Conservation (phyloP, 768 basidiomycete genomes). For the Boletus rubropictus region DNA sequence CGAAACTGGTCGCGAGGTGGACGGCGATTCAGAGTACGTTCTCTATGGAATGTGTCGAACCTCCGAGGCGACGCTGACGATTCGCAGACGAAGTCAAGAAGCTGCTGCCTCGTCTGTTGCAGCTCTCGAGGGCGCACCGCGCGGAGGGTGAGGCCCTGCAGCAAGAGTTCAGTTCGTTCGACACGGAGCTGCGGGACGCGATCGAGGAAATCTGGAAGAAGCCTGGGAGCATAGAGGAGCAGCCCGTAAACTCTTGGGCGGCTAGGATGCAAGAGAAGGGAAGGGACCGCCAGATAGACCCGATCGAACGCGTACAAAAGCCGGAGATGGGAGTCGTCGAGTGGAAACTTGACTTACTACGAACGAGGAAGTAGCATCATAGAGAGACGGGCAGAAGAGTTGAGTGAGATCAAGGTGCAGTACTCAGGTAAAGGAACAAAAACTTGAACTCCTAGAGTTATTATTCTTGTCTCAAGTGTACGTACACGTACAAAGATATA, state of each 20-base stretch:
- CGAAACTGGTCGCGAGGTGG: slow-evolving; percentile 66
- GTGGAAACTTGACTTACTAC: slow-evolving; percentile 25
- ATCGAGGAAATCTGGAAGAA: slow-evolving; percentile 66
- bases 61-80: neutral
- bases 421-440: too few relatives aligned
- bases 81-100: slow-evolving; percentile 56
- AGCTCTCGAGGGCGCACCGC: slow-evolving; percentile 62
- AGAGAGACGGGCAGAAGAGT: too few relatives aligned
- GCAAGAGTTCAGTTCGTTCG: slow-evolving; percentile 49
- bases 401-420: too few relatives aligned
- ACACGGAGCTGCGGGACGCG: slow-evolving; percentile 47
- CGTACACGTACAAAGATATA: neutral
- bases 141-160: slow-evolving; percentile 65
- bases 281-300: slow-evolving; percentile 42
- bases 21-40: slow-evolving; percentile 53
- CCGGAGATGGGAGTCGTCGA: slow-evolving; percentile 32
- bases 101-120: slow-evolving; percentile 72
- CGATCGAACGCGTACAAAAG: slow-evolving; percentile 48
- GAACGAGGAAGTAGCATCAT: neutral
- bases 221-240: slow-evolving; percentile 24
- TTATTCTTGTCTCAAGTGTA: too few relatives aligned
- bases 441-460: too few relatives aligned
- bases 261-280: slow-evolving; percentile 50
- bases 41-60: neutral
- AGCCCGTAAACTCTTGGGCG: slow-evolving; percentile 42